Evolutionary conservation across 495 filamentous ascomycete species (phyloP), one percentile per base, ranked within the genome.

Genomic region (Neurospora discreta): DNA sequence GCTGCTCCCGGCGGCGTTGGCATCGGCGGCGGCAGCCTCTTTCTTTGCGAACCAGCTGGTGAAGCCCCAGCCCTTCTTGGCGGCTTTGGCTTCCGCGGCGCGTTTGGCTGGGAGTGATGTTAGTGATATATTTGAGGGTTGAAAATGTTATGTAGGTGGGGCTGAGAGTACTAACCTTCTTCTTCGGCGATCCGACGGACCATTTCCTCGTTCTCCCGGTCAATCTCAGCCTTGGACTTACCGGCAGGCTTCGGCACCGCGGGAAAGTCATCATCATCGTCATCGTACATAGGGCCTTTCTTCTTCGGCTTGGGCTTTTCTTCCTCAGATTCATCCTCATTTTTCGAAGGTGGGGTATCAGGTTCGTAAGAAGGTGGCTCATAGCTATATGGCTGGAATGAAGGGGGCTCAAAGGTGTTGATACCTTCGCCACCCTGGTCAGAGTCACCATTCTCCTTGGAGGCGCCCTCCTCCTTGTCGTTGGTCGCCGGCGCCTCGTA

Each of bases 21-120:
- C 20, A 2, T 73, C 60, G 33, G 40, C 77, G 39, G 69, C 73
- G 71, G 81, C 81, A 69, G 87, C 82, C 44, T 92, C 90, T 78
- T 93, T 93, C 77, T 91, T 93, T 43, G 85, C 88, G 72, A 95
- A 94, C 95, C 94, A 97, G 71, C 92, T 89, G 68, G 87, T 86
- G 67, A 97, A 91, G 68, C 85, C 86, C 93, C 94, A 98, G 67
- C 92, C 90, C 78, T 92, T 91, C 83, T 94, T 95, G 39, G 71
- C 69, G 74, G 79, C 78, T 39, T 81, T 81, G 46, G 78, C 77
- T 42, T 75, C 78, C 23, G 76, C 79, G 46, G 82, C 82, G 67
- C 80, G 83, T 80, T 83, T 80, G 30, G 82, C 83, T 84, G 33
- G 58, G 5, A n/a, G 30, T 13, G 1, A 68, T 58, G 73, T 74